Evolutionary conservation across 768 basidiomycete genomes (phyloP), one percentile per base, ranked within the genome.

Genomic region (Leccinum obscurum): DNA sequence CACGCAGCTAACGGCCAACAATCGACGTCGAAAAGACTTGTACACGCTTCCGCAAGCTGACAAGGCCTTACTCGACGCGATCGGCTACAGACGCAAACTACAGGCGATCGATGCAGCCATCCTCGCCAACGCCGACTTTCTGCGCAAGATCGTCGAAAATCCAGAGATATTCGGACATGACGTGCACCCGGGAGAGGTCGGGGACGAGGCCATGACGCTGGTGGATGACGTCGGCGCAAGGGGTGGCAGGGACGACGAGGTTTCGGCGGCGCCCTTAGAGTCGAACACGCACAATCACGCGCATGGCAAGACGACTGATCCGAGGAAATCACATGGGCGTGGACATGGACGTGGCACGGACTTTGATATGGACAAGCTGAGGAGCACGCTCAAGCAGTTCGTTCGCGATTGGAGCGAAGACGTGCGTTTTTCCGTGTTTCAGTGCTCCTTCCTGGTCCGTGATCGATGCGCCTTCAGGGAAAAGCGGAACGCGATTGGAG

Each of bases 321-420:
- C 66, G 2, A 64, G 63, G 37, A 59, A 46, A 41, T 32, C 48
- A 3, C 46, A 37, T 20, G 46, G 56, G 20, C 9, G 5, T 46
- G 44, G 10, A n/a, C 41, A 17, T 44, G 41, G n/a, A 28, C 59
- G 32, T 35, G 50, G 57, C 1, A 85, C 83, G 0, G 90, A 92
- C 39, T 83, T 83, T 61, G 90, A 93, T 65, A 89, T 91, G 86
- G 93, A 97, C 70, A 95, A 96, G 70, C 77, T 98, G 44, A 78
- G 94, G 59, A 95, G 93, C 68, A 96, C 95, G 0, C 75, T 98
- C 41, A 93, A 96, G 69, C 94, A 96, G 67, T 89, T 96, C 55
- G 94, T 94, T 10, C 82, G 95, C 13, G 95, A 98, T 69, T 98
- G 95, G 95, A 92, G 90, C 61, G 82, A 80, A 63, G 89, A 93